Base-by-base conservation (phyloP, 805 yeast genomes). In the Metschnikowia proteae region DNA sequence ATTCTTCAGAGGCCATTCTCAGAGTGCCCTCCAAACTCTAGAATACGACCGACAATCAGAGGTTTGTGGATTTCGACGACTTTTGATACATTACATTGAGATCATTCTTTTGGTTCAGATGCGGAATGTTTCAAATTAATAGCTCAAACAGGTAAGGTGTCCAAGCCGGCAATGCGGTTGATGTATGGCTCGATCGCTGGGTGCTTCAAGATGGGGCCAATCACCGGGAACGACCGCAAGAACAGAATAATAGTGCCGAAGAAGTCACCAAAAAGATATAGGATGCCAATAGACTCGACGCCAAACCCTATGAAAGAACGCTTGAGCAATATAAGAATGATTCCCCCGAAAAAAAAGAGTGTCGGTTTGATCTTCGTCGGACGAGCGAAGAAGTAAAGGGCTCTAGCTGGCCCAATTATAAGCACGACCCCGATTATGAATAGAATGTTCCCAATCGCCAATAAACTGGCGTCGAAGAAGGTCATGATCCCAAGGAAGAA, bases 341-440 rank as follows among this genome's bases (percentile, higher is more conserved):
- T 82, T 1, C 99, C 99, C 5, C 80, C 46, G 3, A 71, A 71
- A 61, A 94, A 90, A 57, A 91, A 88, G 10, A 91, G 55, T 0
- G 96, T 80, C 3, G 97, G 97, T 61, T 96, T 80, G 45, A 91
- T 74, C 64, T 92, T 94, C 43, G 82, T 81, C 0, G 95, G 96
- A 54, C 97, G 79, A 10, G 92, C 81, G 73, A 92, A 91, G 66
- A 91, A 92, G 8, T 80, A 75, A 6, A 86, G 60, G 0, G 98
- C 86, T 62, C 91, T 84, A 49, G 85, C 86, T 4, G 90, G 84
- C 0, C 99, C 99, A 41, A 92, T 89, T 52, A 94, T 86, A 47
- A 94, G 73, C 23, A 86, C 75, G 13, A 92, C 77, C 13, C 99
- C 99, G n/a, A 84, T 78, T 6, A 87, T 69, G 60, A 88, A 86